Percentiles rank a stretch among this genome's conserved stretches.
phyloP scores from a whole-genome alignment of 1,284 basidiomycete species.

The Melampsora larici-populina region DNA sequence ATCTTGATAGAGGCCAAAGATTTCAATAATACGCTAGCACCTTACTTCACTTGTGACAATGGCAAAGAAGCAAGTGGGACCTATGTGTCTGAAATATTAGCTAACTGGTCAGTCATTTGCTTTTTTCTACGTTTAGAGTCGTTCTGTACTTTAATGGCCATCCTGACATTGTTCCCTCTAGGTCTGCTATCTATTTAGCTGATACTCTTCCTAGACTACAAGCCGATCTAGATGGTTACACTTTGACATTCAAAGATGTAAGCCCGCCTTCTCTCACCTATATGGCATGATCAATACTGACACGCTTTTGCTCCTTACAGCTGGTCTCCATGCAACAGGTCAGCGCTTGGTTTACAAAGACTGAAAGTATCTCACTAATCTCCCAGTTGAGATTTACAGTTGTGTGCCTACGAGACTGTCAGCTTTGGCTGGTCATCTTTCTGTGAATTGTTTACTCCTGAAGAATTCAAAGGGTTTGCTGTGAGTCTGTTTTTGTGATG shows the following conservation, averaged over 20 bases:
- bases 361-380: background rate
- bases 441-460: conserved; percentile 63
- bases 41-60: conserved; percentile 39
- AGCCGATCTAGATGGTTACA: conserved; percentile 63
- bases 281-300: conserved; percentile 56
- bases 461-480: conserved; percentile 66
- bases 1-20: conserved; percentile 36
- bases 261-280: conserved; percentile 49
- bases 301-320: conserved; percentile 28
- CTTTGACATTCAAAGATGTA: conserved; percentile 68
- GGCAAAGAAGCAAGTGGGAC: conserved; percentile 15
- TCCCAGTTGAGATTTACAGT: conserved; percentile 18
- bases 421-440: conserved; percentile 58
- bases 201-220: conserved; percentile 66
- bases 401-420: conserved; percentile 54
- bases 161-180: background rate
- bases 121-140: background rate
- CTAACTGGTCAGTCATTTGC: conserved; percentile 29
- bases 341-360: conserved; percentile 61
- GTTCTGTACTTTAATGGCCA: background rate
- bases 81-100: conserved; percentile 8
- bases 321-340: conserved; percentile 52
- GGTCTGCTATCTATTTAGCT: conserved; percentile 62
- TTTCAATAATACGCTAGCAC: conserved; percentile 42
- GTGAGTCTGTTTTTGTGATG: conserved; percentile 54